These are phyloP conservation scores for Penstemon newberryi DNA, from an alignment of 257 asterid genomes.

Conservation along the genomic window DNA sequence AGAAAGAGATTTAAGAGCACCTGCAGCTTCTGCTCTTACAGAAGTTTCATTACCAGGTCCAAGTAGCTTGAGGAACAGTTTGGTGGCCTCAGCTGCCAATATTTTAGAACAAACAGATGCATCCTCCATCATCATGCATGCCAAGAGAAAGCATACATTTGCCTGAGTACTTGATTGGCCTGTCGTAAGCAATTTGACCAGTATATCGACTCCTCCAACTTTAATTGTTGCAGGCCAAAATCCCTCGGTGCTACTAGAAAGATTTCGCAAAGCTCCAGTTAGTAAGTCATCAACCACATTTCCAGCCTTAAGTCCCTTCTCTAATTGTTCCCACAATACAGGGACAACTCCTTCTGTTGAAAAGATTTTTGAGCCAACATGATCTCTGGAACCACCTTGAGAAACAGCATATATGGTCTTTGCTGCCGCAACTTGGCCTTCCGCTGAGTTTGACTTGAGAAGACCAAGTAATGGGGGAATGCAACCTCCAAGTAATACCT, in stretches of 20 bases:
- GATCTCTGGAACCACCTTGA: slow-evolving; percentile 94
- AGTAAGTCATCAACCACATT: slow-evolving; percentile 78
- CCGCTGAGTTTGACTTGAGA: slow-evolving; percentile 87
- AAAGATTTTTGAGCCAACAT: slow-evolving; percentile 93
- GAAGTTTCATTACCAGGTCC: slow-evolving; percentile 88
- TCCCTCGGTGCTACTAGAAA: slow-evolving; percentile 93
- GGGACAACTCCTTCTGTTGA: slow-evolving; percentile 99
- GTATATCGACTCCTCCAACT: slow-evolving; percentile 91
- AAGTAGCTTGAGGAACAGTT: slow-evolving; percentile 81
- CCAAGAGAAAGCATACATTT: slow-evolving; percentile 93
- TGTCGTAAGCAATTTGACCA: slow-evolving; percentile 75
- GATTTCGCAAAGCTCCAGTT: slow-evolving; percentile 85
- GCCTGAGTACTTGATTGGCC: slow-evolving; percentile 92
- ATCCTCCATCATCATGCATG: slow-evolving; percentile 97
- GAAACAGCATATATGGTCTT: slow-evolving; percentile 94
- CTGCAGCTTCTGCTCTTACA: slow-evolving; percentile 97
- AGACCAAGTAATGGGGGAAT: slow-evolving; percentile 97
- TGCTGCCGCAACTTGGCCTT: slow-evolving; percentile 94
- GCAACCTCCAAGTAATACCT: slow-evolving; percentile 96
- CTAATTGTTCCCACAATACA: slow-evolving; percentile 82
- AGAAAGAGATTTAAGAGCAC: slow-evolving; percentile 95
- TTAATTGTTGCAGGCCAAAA: slow-evolving; percentile 82
- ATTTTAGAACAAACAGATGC: slow-evolving; percentile 79
- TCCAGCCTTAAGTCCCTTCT: slow-evolving; percentile 89
- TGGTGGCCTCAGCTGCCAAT: slow-evolving; percentile 75